These are phyloP conservation scores for Kwoniella dendrophila DNA, from an alignment of 768 basidiomycete species.

Conservation along the genomic window DNA sequence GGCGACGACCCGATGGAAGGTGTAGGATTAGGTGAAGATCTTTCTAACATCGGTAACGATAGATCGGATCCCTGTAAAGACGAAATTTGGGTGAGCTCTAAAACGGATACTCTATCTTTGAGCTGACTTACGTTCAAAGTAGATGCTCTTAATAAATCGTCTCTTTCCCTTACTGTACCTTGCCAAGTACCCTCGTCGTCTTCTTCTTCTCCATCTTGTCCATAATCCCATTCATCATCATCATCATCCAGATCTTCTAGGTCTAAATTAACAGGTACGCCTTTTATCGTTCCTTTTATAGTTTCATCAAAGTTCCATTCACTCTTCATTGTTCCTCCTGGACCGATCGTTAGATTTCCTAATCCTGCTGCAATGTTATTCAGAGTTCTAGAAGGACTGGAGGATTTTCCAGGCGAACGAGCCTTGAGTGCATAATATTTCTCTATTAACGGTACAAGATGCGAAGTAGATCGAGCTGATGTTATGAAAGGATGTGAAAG, in stretches of 20 bases:
- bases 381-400: constrained; percentile 39
- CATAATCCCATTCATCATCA: constrained; percentile 36
- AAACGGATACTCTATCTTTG: neutral
- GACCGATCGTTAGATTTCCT: constrained; percentile 27
- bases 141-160: constrained; percentile 11
- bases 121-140: constrained; percentile 19
- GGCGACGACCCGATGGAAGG: constrained; percentile 51
- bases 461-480: constrained; percentile 76
- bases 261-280: constrained; percentile 39
- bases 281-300: constrained; percentile 49
- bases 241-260: constrained; percentile 38
- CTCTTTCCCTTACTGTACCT: constrained; percentile 44
- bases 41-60: constrained; percentile 58
- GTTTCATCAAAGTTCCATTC: constrained; percentile 85
- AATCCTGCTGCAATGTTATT: constrained; percentile 55
- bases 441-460: constrained; percentile 83
- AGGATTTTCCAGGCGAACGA: constrained; percentile 63
- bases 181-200: constrained; percentile 23
- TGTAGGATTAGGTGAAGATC: constrained; percentile 53
- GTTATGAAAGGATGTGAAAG: constrained; percentile 92
- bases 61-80: constrained; percentile 58
- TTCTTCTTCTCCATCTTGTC: constrained; percentile 58
- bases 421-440: constrained; percentile 76
- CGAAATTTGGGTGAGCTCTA: neutral
- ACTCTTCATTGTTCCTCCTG: constrained; percentile 68